Evolutionary conservation across 2,329 filamentous ascomycete species (phyloP).

Genomic region (Neopestalotiopsis rosae): DNA sequence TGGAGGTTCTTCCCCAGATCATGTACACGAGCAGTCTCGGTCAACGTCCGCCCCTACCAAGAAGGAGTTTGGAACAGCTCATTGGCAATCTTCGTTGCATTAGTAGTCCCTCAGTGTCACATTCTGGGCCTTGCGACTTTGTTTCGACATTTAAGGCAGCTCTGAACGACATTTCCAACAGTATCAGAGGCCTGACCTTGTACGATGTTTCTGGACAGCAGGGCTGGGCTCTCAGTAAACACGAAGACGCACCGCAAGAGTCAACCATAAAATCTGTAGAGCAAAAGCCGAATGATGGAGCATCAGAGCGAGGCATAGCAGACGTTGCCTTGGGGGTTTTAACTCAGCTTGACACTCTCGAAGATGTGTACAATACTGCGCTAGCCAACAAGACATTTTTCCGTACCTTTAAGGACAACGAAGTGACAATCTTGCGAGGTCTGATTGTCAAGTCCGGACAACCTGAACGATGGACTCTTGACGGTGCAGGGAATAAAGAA

Average conservation of each 20-base stretch:
- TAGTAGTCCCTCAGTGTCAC: constrained; percentile 48
- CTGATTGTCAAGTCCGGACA: constrained; percentile 26
- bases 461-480: not conserved
- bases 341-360: constrained; percentile 42
- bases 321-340: constrained; percentile 47
- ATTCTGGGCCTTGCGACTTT: constrained; percentile 55
- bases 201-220: constrained; percentile 54
- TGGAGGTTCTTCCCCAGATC: constrained; percentile 48
- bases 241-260: constrained; percentile 42
- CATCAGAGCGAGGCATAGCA: constrained; percentile 26
- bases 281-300: constrained; percentile 4
- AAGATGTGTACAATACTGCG: constrained; percentile 49
- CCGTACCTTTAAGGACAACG: constrained; percentile 49
- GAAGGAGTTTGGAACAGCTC: constrained; percentile 50
- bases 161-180: constrained; percentile 57
- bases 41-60: constrained; percentile 31
- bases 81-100: constrained; percentile 49
- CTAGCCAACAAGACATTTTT: constrained; percentile 50
- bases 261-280: constrained; percentile 26
- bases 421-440: constrained; percentile 40
- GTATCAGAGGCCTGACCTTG: constrained; percentile 53
- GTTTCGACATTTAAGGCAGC: constrained; percentile 51
- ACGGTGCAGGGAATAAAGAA: constrained; percentile 1
- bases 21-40: constrained; percentile 37
- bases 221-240: constrained; percentile 55